Base-by-base conservation (phyloP, 2,329 filamentous ascomycete genomes). In the Hansfordia pulvinata region DNA sequence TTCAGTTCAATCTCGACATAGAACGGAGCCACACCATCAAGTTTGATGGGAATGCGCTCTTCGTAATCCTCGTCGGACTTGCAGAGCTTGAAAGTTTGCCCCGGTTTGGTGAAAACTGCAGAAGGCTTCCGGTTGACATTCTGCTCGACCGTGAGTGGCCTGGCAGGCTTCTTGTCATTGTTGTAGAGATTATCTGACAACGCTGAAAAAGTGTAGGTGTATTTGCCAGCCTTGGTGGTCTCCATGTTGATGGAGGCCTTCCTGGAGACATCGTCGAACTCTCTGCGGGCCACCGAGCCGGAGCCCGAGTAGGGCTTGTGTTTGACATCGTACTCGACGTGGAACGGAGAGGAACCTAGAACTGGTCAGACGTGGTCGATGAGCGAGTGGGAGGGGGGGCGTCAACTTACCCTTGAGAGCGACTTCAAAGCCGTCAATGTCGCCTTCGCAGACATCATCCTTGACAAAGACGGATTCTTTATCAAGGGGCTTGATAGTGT, bases 1-100 rank as follows among this genome's bases (percentile, higher is more conserved):
- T 86, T 93, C 53, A 98, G 83, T 43, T 88, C 85, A 14, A 96
- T 68, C 48, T 96, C 90, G 4, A 98, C 61, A 25, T 76, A 77
- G 57, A 98, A 98, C 0, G 90, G 90, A 6, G 88, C 73, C 10
- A 77, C 62, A 20, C 90, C 90, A 32, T 79, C 79, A 11, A 98
- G 64, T 3, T 70, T 76, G 32, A 98, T 78, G 0, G 88, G 86
- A 29, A 98, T 93, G 20, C 71, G 74, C 44, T 98, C 86, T 42
- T 92, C 83, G 17, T 76, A 72, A 28, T 73, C 72, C 26, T 79
- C 69, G 41, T 93, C 83, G 25, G 85, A 76, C 49, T 85, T 78
- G 56, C 90, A 98, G 53, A 88, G 93, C 48, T 90, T 93, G 62
- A 94, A 94, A 1, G 83, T 86, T 50, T 90, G 90, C 10, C 86